Percentiles rank a stretch among this genome's conserved stretches.
Conservation (phyloP, 768 basidiomycete genomes). For the Collybia mongolica region DNA sequence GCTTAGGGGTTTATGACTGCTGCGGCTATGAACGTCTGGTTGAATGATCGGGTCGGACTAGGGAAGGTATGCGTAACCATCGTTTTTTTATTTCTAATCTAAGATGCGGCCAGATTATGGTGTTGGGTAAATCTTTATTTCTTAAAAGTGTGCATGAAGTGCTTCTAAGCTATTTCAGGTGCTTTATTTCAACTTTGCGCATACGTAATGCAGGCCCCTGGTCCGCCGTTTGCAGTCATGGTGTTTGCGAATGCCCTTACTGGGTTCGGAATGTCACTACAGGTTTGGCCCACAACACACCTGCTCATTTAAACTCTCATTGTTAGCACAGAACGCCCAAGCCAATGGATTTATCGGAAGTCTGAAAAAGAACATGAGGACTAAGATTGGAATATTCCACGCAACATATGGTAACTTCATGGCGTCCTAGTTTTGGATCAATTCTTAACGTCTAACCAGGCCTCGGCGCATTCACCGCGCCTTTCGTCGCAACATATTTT, state of each 20-base stretch:
- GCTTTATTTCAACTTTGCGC: constrained; percentile 39
- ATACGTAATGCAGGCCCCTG: constrained; percentile 43
- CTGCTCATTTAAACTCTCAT: not conserved
- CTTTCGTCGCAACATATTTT: constrained; percentile 68
- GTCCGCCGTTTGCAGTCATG: constrained; percentile 53
- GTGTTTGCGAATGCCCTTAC: constrained; percentile 41
- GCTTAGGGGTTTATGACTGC: constrained; percentile 47
- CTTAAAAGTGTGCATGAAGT: not conserved
- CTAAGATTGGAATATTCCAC: constrained; percentile 54
- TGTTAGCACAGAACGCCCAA: constrained; percentile 43
- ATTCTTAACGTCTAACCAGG: constrained; percentile 9
- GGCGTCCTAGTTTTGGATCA: not conserved
- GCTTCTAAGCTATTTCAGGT: constrained; percentile 23
- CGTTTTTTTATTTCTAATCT: not conserved
- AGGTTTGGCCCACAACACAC: constrained; percentile 22
- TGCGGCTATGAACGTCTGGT: constrained; percentile 45
- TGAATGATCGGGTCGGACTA: constrained; percentile 44
- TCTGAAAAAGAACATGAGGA: constrained; percentile 37
- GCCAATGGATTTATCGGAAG: constrained; percentile 54
- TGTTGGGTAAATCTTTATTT: constrained; percentile 10
- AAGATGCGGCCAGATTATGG: constrained; percentile 14
- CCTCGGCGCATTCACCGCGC: constrained; percentile 52
- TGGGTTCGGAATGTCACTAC: constrained; percentile 50
- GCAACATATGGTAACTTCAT: constrained; percentile 41
- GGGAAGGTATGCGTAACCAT: constrained; percentile 34